Conservation (phyloP, 2,329 filamentous ascomycete genomes). For the Verticillium zaregamsianum region DNA sequence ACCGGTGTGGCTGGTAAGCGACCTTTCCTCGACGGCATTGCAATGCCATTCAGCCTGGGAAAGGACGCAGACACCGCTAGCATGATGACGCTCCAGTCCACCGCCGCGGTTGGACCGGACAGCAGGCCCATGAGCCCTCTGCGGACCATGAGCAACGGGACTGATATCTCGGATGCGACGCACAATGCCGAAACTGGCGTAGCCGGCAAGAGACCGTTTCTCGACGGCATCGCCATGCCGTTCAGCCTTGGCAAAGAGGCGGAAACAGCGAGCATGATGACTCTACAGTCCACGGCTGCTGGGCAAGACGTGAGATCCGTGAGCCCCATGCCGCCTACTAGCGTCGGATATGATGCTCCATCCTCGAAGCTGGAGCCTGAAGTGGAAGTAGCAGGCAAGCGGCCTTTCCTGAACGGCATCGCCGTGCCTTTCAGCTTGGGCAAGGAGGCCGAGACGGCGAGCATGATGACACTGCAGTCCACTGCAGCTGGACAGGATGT, state of each 20-base stretch:
- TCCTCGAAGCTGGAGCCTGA: conserved; percentile 21
- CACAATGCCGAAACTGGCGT: conserved; percentile 40
- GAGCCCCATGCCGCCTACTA: conserved; percentile 18
- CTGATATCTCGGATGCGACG: neutral
- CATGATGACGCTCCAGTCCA: conserved; percentile 61
- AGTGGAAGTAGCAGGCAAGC: conserved; percentile 53
- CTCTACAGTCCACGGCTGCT: conserved; percentile 43
- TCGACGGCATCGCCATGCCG: conserved; percentile 67
- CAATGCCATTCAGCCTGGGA: conserved; percentile 67
- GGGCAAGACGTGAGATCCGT: conserved; percentile 28
- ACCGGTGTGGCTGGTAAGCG: conserved; percentile 56
- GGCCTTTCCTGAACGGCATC: conserved; percentile 64
- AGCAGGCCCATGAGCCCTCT: conserved; percentile 28
- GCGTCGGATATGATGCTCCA: neutral
- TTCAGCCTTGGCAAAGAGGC: conserved; percentile 64
- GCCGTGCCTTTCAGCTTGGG: conserved; percentile 70
- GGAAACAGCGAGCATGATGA: conserved; percentile 67
- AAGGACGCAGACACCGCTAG: conserved; percentile 63
- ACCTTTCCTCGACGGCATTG: conserved; percentile 64
- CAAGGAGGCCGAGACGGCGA: conserved; percentile 60
- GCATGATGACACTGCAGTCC: conserved; percentile 63
- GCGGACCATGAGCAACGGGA: neutral
- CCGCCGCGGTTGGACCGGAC: conserved; percentile 21
- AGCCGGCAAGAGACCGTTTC: conserved; percentile 59
- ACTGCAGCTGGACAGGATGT: conserved; percentile 8